phyloP scores from a whole-genome alignment of 2,329 filamentous ascomycete species.

The Nemania sp. region DNA sequence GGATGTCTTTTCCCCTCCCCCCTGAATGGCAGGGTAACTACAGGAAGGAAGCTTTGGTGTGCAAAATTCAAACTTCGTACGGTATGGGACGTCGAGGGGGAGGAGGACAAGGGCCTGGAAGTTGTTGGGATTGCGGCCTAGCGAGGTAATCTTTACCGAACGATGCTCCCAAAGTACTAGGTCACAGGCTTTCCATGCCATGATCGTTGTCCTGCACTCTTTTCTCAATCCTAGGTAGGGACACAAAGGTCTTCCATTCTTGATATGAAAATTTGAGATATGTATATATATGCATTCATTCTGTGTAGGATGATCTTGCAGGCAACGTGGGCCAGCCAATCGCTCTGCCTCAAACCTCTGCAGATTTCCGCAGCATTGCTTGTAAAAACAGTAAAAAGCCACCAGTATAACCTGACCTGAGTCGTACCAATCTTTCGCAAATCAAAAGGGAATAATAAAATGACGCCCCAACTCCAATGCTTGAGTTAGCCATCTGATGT shows the following conservation, averaged over 20 bases:
- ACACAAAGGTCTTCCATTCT: too few species aligned
- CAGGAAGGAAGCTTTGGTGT: constrained; percentile 6
- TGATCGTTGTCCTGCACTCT: too few species aligned
- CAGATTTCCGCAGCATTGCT: not conserved
- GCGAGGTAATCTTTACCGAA: too few species aligned
- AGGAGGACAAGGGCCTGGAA: too few species aligned
- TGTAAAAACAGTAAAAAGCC: constrained; percentile 5
- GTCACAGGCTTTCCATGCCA: too few species aligned
- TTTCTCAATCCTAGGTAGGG: too few species aligned
- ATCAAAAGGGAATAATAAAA: not conserved
- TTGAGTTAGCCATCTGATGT: not conserved
- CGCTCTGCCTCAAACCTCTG: not conserved
- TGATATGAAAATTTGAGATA: not conserved
- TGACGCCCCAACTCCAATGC: constrained; percentile 14
- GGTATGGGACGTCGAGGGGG: not conserved
- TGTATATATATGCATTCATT: not conserved
- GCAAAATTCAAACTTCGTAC: not conserved
- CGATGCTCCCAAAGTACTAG: too few species aligned
- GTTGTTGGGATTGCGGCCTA: too few species aligned
- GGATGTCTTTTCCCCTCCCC: too few species aligned
- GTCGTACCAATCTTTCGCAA: constrained; percentile 21
- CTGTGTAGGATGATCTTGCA: not conserved
- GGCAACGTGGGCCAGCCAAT: not conserved
- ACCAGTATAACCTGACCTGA: constrained; percentile 13
- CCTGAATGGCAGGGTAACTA: not conserved